phyloP scores from a whole-genome alignment of 2,329 filamentous ascomycete species.

The Colletotrichum eleusines region DNA sequence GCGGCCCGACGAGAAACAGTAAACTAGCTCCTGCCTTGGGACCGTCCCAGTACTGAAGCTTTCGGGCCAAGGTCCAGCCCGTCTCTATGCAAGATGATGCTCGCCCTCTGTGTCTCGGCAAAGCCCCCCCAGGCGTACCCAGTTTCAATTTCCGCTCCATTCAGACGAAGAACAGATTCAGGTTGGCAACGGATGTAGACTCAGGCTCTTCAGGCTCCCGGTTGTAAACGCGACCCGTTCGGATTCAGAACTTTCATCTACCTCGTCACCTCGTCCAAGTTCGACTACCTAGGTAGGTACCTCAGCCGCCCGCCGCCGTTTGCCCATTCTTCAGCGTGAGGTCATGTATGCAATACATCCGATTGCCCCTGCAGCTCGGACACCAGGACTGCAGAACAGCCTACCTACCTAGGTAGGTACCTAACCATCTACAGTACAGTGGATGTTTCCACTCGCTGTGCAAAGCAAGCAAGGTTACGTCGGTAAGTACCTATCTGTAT shows the following conservation, averaged over 20 bases:
- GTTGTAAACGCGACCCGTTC: slow-evolving; percentile 13
- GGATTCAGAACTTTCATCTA: neutral
- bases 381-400: slow-evolving; percentile 29
- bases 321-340: slow-evolving; percentile 37
- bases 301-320: slow-evolving; percentile 13
- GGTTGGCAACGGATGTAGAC: neutral
- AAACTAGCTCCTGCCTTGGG: neutral
- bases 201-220: slow-evolving; percentile 6
- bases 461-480: neutral
- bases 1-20: slow-evolving; percentile 1
- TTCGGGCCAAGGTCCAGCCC: slow-evolving; percentile 25
- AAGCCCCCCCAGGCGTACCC: slow-evolving; percentile 17
- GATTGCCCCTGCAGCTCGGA: slow-evolving; percentile 34
- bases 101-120: slow-evolving; percentile 18
- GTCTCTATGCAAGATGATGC: slow-evolving; percentile 28
- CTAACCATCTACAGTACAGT: too few species aligned
- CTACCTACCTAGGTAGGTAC: neutral
- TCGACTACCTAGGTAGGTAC: slow-evolving; percentile 9
- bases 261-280: slow-evolving; percentile 3
- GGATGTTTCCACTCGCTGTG: slow-evolving; percentile 1
- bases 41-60: slow-evolving; percentile 7
- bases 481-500: too few species aligned
- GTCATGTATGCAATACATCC: slow-evolving; percentile 38
- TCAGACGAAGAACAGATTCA: slow-evolving; percentile 2
- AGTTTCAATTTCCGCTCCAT: slow-evolving; percentile 30